Conservation (phyloP, 1,284 basidiomycete species). For the Clitocybe nebularis region DNA sequence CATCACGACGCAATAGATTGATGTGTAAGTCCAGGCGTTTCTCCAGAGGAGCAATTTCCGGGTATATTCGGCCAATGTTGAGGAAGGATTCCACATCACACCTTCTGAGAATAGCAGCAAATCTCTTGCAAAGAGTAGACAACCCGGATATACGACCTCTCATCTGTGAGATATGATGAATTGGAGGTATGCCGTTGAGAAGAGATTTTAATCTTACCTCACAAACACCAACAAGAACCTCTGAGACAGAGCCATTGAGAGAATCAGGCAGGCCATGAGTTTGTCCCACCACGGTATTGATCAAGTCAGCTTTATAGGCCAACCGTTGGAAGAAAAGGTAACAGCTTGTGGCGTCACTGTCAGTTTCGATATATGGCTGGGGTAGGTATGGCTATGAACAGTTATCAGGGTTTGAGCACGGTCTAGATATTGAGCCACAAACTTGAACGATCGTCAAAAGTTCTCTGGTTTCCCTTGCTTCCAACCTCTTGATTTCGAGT, state of each 20-base stretch:
- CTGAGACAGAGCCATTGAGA: constrained; percentile 75
- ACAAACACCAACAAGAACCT: constrained; percentile 83
- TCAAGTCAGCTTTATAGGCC: constrained; percentile 79
- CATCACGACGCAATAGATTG: constrained; percentile 77
- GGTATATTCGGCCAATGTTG: constrained; percentile 77
- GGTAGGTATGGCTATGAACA: constrained; percentile 73
- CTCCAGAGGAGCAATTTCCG: constrained; percentile 86
- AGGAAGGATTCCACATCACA: constrained; percentile 84
- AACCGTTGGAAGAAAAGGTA: constrained; percentile 91
- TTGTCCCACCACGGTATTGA: constrained; percentile 78
- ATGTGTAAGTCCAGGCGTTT: constrained; percentile 90
- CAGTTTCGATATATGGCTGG: constrained; percentile 79
- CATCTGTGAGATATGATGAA: constrained; percentile 45
- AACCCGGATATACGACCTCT: constrained; percentile 77
- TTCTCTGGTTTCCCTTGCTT: constrained; percentile 78
- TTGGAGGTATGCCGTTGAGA: background rate
- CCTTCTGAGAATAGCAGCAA: constrained; percentile 74
- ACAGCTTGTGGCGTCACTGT: constrained; percentile 81
- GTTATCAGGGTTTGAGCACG: background rate
- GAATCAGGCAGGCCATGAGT: constrained; percentile 80
- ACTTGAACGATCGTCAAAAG: constrained; percentile 71
- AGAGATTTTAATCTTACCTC: constrained; percentile 52
- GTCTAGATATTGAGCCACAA: constrained; percentile 3
- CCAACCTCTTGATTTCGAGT: constrained; percentile 79
- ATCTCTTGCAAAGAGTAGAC: constrained; percentile 81